A percentile compares a stretch with the other conserved stretches of the same genome.
These are phyloP conservation scores for Sugiyamaella chiloensis DNA, from an alignment of 805 yeast species.

Conservation along the genomic window DNA sequence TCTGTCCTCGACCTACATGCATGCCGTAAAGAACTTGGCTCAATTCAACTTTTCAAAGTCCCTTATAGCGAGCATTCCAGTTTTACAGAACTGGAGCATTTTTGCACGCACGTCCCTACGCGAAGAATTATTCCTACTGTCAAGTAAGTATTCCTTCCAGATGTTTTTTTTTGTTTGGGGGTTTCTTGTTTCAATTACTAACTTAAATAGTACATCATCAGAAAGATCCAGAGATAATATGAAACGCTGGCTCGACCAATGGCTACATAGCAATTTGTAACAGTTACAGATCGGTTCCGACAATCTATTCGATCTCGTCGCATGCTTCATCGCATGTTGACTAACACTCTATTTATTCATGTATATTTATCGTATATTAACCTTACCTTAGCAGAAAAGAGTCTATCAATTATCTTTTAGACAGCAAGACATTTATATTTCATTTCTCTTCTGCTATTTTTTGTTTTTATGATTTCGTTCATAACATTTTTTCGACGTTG, in stretches of 20 bases:
- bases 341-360: too few species aligned
- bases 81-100: slow-evolving; percentile 69
- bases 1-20: slow-evolving; percentile 15
- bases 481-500: too few species aligned
- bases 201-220: slow-evolving; percentile 1
- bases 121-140: slow-evolving; percentile 77
- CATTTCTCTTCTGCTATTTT: too few species aligned
- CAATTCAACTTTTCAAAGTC: slow-evolving; percentile 52
- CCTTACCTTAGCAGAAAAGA: too few species aligned
- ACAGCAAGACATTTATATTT: too few species aligned
- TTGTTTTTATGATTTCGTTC: too few species aligned
- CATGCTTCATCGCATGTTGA: too few species aligned
- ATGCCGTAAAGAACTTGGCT: slow-evolving; percentile 31
- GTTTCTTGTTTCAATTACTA: neutral
- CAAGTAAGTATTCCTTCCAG: slow-evolving; percentile 17
- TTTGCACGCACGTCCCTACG: slow-evolving; percentile 53
- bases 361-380: too few species aligned
- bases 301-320: too few species aligned
- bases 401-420: too few species aligned
- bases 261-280: too few species aligned
- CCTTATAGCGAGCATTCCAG: slow-evolving; percentile 97
- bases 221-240: slow-evolving; percentile 6
- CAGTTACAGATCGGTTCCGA: too few species aligned
- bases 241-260: slow-evolving; percentile 13
- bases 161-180: slow-evolving; percentile 3